Evolutionary conservation across 306 rosid genomes (phyloP), one percentile per base, ranked within the genome.

Genomic region (Lathyrus oleraceus): DNA sequence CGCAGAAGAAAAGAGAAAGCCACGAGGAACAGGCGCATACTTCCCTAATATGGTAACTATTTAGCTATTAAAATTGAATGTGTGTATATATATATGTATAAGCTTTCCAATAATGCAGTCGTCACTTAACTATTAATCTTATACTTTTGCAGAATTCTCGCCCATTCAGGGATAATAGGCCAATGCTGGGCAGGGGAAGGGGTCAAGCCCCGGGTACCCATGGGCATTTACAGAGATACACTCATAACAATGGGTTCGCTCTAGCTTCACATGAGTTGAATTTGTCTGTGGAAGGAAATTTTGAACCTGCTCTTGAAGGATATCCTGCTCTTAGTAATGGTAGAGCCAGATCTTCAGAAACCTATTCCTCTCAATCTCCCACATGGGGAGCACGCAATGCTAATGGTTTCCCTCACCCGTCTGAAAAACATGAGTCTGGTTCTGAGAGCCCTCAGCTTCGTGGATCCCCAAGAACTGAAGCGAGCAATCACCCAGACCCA

Each of bases 11-110:
- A 85, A 75, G 67, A 84, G 65, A 74, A 88, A 72, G 79, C 83
- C 80, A 13, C 86, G 84, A 67, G 96, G 93, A 84, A 87, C 87
- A 0, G 96, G 89, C 48, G 88, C 93, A 27, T 89, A 85, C 87
- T 84, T 88, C 85, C 95, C 96, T 20, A 88, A 81, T 27, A 45
- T 79, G 89, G 92, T 91, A 86, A 76, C 47, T 81, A 19, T 39
- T 4, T 62, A 52, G 66, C 60, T 80, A 2, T 15, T 56, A 38
- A 62, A 53, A 61, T 32, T 73, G 62, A 25, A n/a, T n/a, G 5
- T 36, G 23, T 21, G 28, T 25, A 25, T 25, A 8, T 17, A 4
- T 5, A 51, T 3, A 7, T 32, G 7, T 32, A 5, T 3, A 19
- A 14, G 47, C 42, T 28, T 61, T 69, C 10, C n/a, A 20, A 65